phyloP scores from a whole-genome alignment of 2,329 filamentous ascomycete species.

The Whalleya microplaca region DNA sequence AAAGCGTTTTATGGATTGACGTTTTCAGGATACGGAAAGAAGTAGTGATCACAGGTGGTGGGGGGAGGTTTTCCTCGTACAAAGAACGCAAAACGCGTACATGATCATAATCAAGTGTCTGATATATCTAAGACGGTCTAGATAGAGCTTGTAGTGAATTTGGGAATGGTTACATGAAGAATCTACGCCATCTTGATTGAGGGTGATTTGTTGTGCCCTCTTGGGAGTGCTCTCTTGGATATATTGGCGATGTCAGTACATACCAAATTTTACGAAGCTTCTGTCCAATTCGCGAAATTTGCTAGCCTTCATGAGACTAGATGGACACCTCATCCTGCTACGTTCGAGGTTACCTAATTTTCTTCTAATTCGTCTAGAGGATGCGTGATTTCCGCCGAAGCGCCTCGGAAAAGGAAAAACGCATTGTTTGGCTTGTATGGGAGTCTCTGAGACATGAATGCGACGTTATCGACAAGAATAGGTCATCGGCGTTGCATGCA shows the following conservation, averaged over 20 bases:
- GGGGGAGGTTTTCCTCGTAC: constrained; percentile 24
- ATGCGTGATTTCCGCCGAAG: too few species aligned
- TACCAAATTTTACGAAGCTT: neutral
- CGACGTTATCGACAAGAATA: neutral
- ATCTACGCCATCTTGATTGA: constrained; percentile 6
- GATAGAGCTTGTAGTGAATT: constrained; percentile 18
- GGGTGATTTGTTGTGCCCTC: constrained; percentile 11
- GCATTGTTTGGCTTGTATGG: neutral
- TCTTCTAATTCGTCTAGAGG: too few species aligned
- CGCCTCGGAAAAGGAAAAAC: neutral
- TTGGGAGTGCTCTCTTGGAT: too few species aligned
- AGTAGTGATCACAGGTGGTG: constrained; percentile 31
- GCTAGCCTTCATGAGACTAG: too few species aligned
- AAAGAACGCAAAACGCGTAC: constrained; percentile 29
- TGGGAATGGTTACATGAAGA: constrained; percentile 14
- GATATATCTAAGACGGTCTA: constrained; percentile 17
- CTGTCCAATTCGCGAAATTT: neutral
- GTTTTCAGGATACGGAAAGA: constrained; percentile 34
- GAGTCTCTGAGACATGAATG: neutral
- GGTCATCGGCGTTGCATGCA: too few species aligned
- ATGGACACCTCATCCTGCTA: too few species aligned
- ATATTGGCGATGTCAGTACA: constrained; percentile 8
- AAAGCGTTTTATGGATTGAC: constrained; percentile 37
- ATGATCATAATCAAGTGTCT: constrained; percentile 31
- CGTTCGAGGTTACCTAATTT: too few species aligned